Evolutionary conservation across 768 basidiomycete genomes (phyloP), one percentile per base, ranked within the genome.

Genomic region (Russula ochroleuca): DNA sequence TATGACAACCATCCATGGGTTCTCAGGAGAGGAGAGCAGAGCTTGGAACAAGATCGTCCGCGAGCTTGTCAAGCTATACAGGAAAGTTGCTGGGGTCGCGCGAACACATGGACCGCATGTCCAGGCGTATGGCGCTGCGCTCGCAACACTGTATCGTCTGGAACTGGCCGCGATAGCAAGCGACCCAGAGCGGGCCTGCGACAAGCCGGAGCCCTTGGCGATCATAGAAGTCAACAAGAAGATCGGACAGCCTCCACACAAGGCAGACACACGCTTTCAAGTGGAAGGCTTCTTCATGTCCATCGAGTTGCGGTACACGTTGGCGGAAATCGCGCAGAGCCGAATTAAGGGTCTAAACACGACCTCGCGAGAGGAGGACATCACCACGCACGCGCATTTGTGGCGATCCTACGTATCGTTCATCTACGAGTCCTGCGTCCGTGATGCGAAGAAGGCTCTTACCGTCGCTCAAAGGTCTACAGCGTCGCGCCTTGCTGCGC

Each of bases 211-310:
- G 31, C 68, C 70, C 1, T 21, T 65, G 8, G 75, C 74, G 0
- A 62, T 78, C 52, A 47, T 41, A 2, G 66, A 66, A 10, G 75
- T 76, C 17, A 71, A 68, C 49, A 61, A 45, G 54, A 69, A 73
- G 52, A 70, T 77, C 2, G 77, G 76, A 2, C 72, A 73, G 40
- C 73, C 75, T 0, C 73, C 70, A 1, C 77, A 76, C n/a, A 72
- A 70, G 37, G 75, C 76, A 6, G 74, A 75, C 51, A 69, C 70
- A 0, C 72, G 74, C 9, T 75, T 73, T 68, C 69, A 69, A 37
- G 69, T 75, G 38, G 75, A 77, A 47, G 78, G 73, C 0, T 70
- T 74, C 62, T 69, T 74, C 64, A 62, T 73, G 14, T 72, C 73
- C 11, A 71, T 79, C 48, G 72, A 76, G 21, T 60, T 77, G 7